phyloP scores from a whole-genome alignment of 768 basidiomycete genomes.

The Suillus plorans region DNA sequence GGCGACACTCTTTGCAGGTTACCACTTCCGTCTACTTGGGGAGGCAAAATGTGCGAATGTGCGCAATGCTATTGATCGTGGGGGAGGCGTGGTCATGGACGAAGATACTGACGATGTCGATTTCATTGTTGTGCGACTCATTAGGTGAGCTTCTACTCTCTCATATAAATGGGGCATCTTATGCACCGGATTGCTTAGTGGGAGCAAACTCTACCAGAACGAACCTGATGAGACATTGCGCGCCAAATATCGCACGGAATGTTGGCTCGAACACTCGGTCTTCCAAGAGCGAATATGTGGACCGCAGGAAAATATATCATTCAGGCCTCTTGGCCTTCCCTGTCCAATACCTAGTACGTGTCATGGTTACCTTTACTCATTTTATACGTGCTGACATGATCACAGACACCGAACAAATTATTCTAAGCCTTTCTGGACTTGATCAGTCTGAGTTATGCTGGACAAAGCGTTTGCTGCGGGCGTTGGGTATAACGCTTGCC shows the following conservation, averaged over 20 bases:
- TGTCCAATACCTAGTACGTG: slow-evolving; percentile 61
- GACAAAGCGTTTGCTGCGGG: slow-evolving; percentile 63
- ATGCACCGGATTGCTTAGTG: slow-evolving; percentile 40
- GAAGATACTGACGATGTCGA: slow-evolving; percentile 53
- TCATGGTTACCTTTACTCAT: no score
- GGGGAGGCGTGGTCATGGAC: slow-evolving; percentile 48
- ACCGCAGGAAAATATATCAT: slow-evolving; percentile 67
- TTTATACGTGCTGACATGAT: neutral
- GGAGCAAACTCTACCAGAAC: slow-evolving; percentile 62
- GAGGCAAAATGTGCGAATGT: slow-evolving; percentile 64
- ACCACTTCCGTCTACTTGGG: slow-evolving; percentile 59
- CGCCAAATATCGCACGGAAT: slow-evolving; percentile 79
- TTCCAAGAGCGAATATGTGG: slow-evolving; percentile 71
- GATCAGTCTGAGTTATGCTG: slow-evolving; percentile 68
- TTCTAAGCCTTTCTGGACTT: slow-evolving; percentile 74
- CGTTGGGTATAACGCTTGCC: slow-evolving; percentile 59
- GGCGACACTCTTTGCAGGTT: slow-evolving; percentile 49
- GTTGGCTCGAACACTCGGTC: slow-evolving; percentile 89
- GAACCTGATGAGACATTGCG: slow-evolving; percentile 50
- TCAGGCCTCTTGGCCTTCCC: slow-evolving; percentile 58
- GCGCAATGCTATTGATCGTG: slow-evolving; percentile 57
- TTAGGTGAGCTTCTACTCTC: slow-evolving; percentile 49
- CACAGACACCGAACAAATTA: slow-evolving; percentile 55
- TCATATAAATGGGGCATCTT: neutral
- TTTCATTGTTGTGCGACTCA: slow-evolving; percentile 69